Base-by-base conservation (phyloP, 192 early-diverging fungal species). In the Coemansia sp. region DNA sequence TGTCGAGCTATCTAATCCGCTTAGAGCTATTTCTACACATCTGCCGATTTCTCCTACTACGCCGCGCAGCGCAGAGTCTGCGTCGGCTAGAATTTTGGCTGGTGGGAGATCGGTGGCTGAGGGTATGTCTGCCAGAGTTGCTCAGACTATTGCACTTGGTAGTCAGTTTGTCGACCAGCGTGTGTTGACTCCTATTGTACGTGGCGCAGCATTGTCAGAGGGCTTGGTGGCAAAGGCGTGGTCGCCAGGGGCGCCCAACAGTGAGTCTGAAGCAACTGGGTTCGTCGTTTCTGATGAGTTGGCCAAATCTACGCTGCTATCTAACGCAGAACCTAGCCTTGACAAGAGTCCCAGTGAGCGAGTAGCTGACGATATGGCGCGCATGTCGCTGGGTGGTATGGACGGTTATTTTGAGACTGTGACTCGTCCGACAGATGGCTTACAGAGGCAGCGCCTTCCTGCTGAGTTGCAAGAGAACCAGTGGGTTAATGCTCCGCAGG, bases 131-230 rank as follows among this genome's bases (percentile, higher is more conserved):
- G 74, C 73, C 5, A 69, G 68, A 19, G 74, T 78, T 30, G 73
- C 82, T 0, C 76, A 79, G 70, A 79, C 74, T 4, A 84, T 84
- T 72, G 76, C 77, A 21, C 63, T 79, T 67, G 82, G 77, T 3
- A 74, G 76, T 39, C 82, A 76, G 68, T 78, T 84, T 74, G 82
- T 84, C 47, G 82, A 79, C 19, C 70, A 73, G 13, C 59, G 60
- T 6, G 62, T 76, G 50, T 65, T 79, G 19, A 74, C 74, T 10
- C 82, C 82, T 17, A 62, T 84, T 38, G 76, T 79, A 16, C 67
- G 76, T 26, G 68, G 46, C 9, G 73, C 76, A 0, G 76, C 73
- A 9, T 59, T 68, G 33, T 33, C 64, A 4, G 55, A 65, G 53
- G 55, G 52, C 14, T 10, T 62, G 13, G 28, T 30, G n/a, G 14